Conservation (phyloP, 768 basidiomycete species). For the Trametes gibbosa region DNA sequence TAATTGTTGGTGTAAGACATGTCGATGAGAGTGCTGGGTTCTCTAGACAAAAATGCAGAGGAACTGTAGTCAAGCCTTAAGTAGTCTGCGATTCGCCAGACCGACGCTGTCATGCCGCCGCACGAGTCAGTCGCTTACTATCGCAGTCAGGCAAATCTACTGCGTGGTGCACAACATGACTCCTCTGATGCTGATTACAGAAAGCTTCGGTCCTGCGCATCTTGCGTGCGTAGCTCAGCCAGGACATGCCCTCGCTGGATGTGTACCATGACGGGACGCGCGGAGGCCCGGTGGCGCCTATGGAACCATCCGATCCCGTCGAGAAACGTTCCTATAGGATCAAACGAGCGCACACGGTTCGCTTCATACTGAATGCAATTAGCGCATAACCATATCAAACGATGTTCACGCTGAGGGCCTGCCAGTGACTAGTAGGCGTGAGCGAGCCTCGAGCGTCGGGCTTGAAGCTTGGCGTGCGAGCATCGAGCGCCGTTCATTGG, state of each 20-base stretch:
- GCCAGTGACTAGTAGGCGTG: too few relatives aligned
- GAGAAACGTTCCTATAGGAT: not conserved
- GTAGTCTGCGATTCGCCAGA: not conserved
- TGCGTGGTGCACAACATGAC: too few relatives aligned
- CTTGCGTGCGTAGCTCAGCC: not conserved
- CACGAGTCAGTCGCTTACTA: not conserved
- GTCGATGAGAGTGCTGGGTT: not conserved
- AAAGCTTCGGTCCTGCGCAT: not conserved
- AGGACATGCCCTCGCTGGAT: too few relatives aligned
- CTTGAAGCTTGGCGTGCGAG: too few relatives aligned
- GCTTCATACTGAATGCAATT: too few relatives aligned
- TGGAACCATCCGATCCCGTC: not conserved
- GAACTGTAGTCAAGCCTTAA: not conserved
- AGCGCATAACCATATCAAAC: too few relatives aligned
- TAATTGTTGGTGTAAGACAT: slow-evolving; percentile 16
- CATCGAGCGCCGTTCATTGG: too few relatives aligned
- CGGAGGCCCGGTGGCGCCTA: not conserved
- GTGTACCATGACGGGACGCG: not conserved
- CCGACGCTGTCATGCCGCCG: not conserved
- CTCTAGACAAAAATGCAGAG: not conserved
- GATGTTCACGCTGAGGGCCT: too few relatives aligned
- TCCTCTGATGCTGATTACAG: not conserved
- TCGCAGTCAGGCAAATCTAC: not conserved
- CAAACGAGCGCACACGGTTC: too few relatives aligned
- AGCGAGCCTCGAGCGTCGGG: too few relatives aligned